A percentile compares a stretch with the other conserved stretches of the same genome.
Conservation (phyloP, 2,329 filamentous ascomycete species). For the Penicillium paneum region DNA sequence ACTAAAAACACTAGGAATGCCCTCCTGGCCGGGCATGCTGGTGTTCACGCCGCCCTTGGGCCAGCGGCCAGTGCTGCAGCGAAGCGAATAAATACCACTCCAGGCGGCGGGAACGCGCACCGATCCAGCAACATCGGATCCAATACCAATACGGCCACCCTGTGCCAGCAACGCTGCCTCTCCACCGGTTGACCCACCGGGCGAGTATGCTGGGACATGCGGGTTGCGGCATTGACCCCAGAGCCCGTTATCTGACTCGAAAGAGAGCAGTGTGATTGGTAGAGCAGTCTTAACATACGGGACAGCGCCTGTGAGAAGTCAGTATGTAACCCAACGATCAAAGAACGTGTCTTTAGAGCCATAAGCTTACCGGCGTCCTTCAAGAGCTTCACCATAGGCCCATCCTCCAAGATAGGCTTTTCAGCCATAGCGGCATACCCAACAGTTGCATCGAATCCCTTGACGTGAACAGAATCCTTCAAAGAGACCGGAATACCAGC, state of each 20-base stretch:
- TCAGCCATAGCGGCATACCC: conserved; percentile 72
- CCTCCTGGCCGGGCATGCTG: conserved; percentile 90
- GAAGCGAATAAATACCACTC: conserved; percentile 80
- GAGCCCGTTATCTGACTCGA: conserved; percentile 74
- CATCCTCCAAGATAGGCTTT: conserved; percentile 66
- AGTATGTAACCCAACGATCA: neutral
- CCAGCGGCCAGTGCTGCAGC: conserved; percentile 87
- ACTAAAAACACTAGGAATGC: conserved; percentile 81
- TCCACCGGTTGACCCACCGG: conserved; percentile 83
- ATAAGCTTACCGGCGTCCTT: conserved; percentile 66
- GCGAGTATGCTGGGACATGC: conserved; percentile 77
- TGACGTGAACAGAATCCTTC: conserved; percentile 74
- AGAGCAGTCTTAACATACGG: conserved; percentile 92
- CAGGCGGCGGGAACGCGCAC: conserved; percentile 86
- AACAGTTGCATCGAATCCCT: conserved; percentile 77
- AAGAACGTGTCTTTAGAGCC: neutral
- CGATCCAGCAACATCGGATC: conserved; percentile 85
- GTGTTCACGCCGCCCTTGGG: conserved; percentile 79
- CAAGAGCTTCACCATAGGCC: conserved; percentile 68
- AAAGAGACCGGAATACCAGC: conserved; percentile 83
- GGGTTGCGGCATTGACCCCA: conserved; percentile 84
- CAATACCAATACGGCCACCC: conserved; percentile 80
- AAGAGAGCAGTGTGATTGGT: conserved; percentile 80
- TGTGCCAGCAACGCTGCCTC: conserved; percentile 79
- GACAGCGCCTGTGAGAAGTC: conserved; percentile 61